phyloP scores from a whole-genome alignment of 805 yeast genomes.

The Clavispora asparagi region DNA sequence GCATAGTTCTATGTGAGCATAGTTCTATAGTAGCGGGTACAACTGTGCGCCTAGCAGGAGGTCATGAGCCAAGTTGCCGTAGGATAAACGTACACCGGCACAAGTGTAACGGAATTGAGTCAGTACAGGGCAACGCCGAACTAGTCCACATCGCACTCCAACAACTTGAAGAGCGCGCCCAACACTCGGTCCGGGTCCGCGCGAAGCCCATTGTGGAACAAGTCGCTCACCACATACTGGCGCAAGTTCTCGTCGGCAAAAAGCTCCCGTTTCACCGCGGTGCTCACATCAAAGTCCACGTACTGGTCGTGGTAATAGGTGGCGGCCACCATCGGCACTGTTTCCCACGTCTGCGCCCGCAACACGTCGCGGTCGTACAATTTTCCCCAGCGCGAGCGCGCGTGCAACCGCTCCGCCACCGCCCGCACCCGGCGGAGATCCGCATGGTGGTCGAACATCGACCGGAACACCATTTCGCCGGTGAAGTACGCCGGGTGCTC shows the following conservation, averaged over 20 bases:
- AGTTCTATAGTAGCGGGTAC: too few relatives aligned
- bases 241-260: constrained; percentile 33
- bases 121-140: too few relatives aligned
- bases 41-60: too few relatives aligned
- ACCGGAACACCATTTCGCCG: constrained; percentile 52
- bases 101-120: too few relatives aligned
- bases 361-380: constrained; percentile 32
- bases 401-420: constrained; percentile 36
- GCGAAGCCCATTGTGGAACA: constrained; percentile 48
- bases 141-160: constrained; percentile 37
- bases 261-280: constrained; percentile 26
- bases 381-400: constrained; percentile 28
- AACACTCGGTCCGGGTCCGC: constrained; percentile 36
- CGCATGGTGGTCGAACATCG: constrained; percentile 45
- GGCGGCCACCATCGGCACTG: constrained; percentile 46
- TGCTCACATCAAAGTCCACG: constrained; percentile 43
- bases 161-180: constrained; percentile 32
- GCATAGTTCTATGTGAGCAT: too few relatives aligned
- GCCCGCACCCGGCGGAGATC: constrained; percentile 36
- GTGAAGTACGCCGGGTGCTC: constrained; percentile 38
- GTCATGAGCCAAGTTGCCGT: too few relatives aligned
- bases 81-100: too few relatives aligned
- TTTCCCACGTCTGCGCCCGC: constrained; percentile 23
- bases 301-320: constrained; percentile 47
- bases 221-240: constrained; percentile 43